A percentile compares a stretch with the other conserved stretches of the same genome.
Evolutionary conservation across 2,329 filamentous ascomycete genomes (phyloP).

Genomic region (Cordyceps pruinosa): DNA sequence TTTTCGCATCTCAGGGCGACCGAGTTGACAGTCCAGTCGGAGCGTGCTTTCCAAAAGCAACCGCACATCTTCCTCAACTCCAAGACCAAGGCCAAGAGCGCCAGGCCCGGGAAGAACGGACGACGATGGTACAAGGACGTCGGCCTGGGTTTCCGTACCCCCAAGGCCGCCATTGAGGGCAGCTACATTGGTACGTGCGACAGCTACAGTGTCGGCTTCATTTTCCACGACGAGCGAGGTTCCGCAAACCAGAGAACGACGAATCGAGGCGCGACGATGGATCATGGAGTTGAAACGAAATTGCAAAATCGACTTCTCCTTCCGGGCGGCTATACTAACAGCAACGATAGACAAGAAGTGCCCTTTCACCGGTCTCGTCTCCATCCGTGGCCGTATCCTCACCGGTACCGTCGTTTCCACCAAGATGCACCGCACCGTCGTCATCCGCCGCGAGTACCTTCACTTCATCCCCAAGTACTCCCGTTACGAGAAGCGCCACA

Average conservation of each 20-base stretch:
- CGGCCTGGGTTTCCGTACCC: conserved; percentile 97
- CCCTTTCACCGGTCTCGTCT: conserved; percentile 98
- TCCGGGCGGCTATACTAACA: not conserved
- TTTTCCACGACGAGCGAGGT: conserved; percentile 6
- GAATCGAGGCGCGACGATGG: conserved; percentile 5
- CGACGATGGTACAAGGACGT: conserved; percentile 99
- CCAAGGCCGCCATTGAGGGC: conserved; percentile 97
- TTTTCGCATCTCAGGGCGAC: conserved; percentile 63
- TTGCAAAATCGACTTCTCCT: not conserved
- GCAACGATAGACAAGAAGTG: conserved; percentile 95
- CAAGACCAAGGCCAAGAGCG: conserved; percentile 82
- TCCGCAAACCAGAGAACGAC: not conserved
- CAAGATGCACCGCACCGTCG: conserved; percentile 99
- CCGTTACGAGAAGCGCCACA: conserved; percentile 99
- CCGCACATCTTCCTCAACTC: conserved; percentile 99
- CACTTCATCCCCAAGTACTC: conserved; percentile 99
- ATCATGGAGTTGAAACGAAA: not conserved
- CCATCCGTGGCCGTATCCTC: conserved; percentile 99
- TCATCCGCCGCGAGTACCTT: conserved; percentile 99
- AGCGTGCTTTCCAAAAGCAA: conserved; percentile 99
- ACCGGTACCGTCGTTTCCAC: conserved; percentile 98
- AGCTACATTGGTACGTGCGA: conserved; percentile 89
- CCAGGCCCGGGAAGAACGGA: conserved; percentile 82
- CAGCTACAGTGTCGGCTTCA: not conserved
- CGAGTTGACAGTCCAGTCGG: conserved; percentile 98